phyloP scores from a whole-genome alignment of 106 monocot species.

The Agapanthus africanus region DNA sequence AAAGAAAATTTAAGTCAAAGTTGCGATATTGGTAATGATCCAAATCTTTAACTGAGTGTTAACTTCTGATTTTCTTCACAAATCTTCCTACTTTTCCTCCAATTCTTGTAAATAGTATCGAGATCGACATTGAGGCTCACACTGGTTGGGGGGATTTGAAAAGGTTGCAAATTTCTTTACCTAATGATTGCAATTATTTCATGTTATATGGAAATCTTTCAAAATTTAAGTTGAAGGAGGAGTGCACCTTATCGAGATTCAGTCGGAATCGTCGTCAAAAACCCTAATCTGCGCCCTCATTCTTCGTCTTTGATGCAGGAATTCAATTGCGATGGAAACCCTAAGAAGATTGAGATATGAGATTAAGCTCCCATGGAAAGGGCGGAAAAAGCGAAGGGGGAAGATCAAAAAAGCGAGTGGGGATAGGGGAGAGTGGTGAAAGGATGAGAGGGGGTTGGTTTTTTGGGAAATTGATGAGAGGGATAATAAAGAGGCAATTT shows the following conservation, averaged over 20 bases:
- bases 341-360: neutral
- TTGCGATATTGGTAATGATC: neutral
- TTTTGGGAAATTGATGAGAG: neutral
- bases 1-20: too few relatives aligned
- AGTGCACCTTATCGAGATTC: neutral
- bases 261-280: neutral
- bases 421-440: too few relatives aligned
- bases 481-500: neutral
- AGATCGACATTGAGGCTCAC: neutral
- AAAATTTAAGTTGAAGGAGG: neutral
- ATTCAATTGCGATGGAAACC: neutral
- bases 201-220: neutral
- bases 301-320: neutral
- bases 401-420: too few relatives aligned
- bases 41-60: neutral
- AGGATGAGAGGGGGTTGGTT: too few relatives aligned
- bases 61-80: neutral
- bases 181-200: neutral
- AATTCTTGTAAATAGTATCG: neutral
- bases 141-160: neutral
- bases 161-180: too few relatives aligned
- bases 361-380: neutral
- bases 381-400: neutral
- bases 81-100: neutral
- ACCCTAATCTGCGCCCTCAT: neutral